Evolutionary conservation across 108 stramenopile species (phyloP), one percentile per base, ranked within the genome.

Genomic region (Cyclostephanos invisitatus): DNA sequence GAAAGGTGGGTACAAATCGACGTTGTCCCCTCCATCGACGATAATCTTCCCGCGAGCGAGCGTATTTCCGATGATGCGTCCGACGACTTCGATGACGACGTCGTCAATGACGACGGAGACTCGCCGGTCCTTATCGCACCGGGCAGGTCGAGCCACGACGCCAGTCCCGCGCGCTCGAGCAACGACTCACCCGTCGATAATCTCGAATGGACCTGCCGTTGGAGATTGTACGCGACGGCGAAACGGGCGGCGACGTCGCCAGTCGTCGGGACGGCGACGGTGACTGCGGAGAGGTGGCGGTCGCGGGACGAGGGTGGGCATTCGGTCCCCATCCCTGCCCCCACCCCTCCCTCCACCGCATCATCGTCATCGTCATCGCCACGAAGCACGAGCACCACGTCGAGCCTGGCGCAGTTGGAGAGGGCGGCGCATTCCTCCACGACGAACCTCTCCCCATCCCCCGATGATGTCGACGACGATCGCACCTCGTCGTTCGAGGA

Each of bases 321-420:
- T 32, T 32, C 32, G 32, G 32, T 32, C 32, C 32, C 32, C 4
- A 32, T 4, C 32, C 2, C 32, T 32, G 4, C 32, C 32, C 32
- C 32, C 32, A 3, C 32, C 32, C 4, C 32, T 32, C 32, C 32
- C 32, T 2, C 32, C 32, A 4, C 32, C 32, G 32, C 32, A 9
- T n/a, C 21, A n/a, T 48, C 2, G 44, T 8, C 22, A 42, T 14
- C 22, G 11, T 36, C 62, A 10, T 35, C 28, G 68, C 21, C 35
- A 25, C 53, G 38, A 7, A 81, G 60, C 4, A 73, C 70, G 21
- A 87, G 57, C 5, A 91, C 51, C 12, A 90, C 67, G 22, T 88
- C 91, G 11, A 92, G 72, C 27, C 91, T 60, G 40, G 91, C 91
- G 70, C 91, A 93, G 55, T 93, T 93, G 21, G 89, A 90, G 10